Percentiles rank a stretch among this genome's conserved stretches.
These are phyloP conservation scores for Proliferodiscus dingleyae DNA, from an alignment of 2,329 filamentous ascomycete species.

Conservation along the genomic window DNA sequence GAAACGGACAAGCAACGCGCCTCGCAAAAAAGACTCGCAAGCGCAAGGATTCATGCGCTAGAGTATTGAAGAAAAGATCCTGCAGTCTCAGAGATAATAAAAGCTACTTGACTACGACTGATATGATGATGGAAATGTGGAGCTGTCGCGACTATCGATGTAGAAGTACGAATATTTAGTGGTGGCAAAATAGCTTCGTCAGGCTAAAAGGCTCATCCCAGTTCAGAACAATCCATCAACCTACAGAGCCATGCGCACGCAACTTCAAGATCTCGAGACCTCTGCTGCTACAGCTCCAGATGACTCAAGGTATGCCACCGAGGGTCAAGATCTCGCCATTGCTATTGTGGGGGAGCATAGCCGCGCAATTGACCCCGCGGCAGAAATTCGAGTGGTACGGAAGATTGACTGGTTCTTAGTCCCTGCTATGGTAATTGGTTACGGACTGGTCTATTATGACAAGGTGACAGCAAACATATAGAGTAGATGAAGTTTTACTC, in stretches of 20 bases:
- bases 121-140: too few species aligned
- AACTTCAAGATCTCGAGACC: background rate
- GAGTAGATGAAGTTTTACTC: background rate
- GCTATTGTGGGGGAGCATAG: constrained; percentile 27
- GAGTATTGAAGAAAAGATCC: too few species aligned
- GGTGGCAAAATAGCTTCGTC: too few species aligned
- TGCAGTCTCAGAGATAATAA: too few species aligned
- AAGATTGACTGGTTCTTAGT: constrained; percentile 67
- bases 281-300: background rate
- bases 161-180: too few species aligned
- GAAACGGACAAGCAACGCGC: background rate
- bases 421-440: constrained; percentile 60
- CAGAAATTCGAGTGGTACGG: constrained; percentile 52
- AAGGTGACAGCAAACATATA: constrained; percentile 41
- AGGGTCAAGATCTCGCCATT: constrained; percentile 23
- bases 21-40: too few species aligned
- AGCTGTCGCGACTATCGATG: too few species aligned
- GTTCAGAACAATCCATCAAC: background rate
- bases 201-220: background rate
- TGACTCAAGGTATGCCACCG: background rate
- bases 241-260: background rate
- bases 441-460: constrained; percentile 67
- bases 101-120: too few species aligned
- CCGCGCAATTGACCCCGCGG: constrained; percentile 41
- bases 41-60: too few species aligned